Evolutionary conservation across 371 early-diverging fungal genomes (phyloP).

Genomic region (Mortierella sp.): DNA sequence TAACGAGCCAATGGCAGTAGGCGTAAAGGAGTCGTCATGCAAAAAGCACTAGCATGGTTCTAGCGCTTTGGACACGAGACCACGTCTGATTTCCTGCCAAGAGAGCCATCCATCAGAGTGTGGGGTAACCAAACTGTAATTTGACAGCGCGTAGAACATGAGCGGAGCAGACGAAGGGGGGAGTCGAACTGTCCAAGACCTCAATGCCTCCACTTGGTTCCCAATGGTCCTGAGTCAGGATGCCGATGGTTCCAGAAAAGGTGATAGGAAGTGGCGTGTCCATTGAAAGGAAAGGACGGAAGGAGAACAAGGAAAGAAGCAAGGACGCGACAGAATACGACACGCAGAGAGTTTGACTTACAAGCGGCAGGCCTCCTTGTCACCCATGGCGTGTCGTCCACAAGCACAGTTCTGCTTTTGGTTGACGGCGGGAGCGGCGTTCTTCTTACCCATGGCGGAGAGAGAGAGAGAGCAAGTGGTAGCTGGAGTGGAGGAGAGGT

Average conservation of each 20-base stretch:
- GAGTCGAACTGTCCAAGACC: no score
- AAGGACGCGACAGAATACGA: background rate
- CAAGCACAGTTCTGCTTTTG: slow-evolving; percentile 50
- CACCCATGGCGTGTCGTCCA: slow-evolving; percentile 45
- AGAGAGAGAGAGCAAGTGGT: background rate
- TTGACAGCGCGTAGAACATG: no score
- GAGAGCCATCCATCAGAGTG: no score
- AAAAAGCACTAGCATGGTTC: no score
- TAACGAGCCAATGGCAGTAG: no score
- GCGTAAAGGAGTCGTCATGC: no score
- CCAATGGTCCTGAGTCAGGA: background rate
- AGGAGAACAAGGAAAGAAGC: background rate
- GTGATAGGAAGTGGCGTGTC: background rate
- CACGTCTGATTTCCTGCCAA: no score
- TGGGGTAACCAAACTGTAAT: no score
- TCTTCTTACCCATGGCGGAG: slow-evolving; percentile 42
- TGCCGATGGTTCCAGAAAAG: background rate
- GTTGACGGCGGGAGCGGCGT: slow-evolving; percentile 42
- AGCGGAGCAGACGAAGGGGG: no score
- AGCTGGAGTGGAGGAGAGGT: slow-evolving; percentile 1
- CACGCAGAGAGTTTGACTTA: slow-evolving; percentile 15
- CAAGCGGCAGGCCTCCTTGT: slow-evolving; percentile 53
- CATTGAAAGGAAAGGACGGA: background rate
- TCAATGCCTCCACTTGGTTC: no score
- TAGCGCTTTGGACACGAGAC: no score